Base-by-base conservation (phyloP, 192 early-diverging fungal species). In the Chytriomyces confervae region DNA sequence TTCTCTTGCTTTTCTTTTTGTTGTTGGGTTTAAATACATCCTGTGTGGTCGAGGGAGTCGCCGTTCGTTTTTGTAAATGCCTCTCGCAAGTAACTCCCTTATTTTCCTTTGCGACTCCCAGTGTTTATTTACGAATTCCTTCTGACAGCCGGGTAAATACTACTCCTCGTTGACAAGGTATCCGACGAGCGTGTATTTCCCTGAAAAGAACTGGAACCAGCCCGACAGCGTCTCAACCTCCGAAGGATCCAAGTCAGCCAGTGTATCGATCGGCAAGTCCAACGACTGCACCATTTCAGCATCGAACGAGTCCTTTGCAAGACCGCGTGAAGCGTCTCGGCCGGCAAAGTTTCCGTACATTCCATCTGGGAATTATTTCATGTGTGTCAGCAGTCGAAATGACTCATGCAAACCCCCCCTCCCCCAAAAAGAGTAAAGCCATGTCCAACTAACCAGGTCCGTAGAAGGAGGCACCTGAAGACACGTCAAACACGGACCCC, bases 271-370 rank as follows among this genome's bases (percentile, higher is more conserved):
- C 1, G 94, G 91, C 18, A 80, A 86, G 48, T 93, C 87, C 23
- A 91, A 51, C n/a, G 88, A 86, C 1, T 85, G 79, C 68, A 98
- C 69, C 85, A 97, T 88, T 9, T 86, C 85, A 61, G 77, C 83
- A 73, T 95, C 94, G 78, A 98, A 97, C 61, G 92, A 93, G 69
- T 93, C 86, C 79, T 96, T 92, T 49, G 96, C 93, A 69, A 98
- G 83, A 0, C 97, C 96, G 45, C 97, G 71, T 13, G 95, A 96
- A 16, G 97, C 96, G 86, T 98, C 97, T n/a, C 92, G 90, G 2
- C 97, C 97, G 6, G 96, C 92, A 91, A 97, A 98, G 87, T 96
- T 97, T 44, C 90, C 93, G 77, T 98, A 98, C n/a, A 93, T 95
- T 5, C 95, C 95, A 16, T 86, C 94, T 93, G 13, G 7, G 49